Conservation (phyloP, 805 yeast genomes). For the Schwanniomyces yamadae region DNA sequence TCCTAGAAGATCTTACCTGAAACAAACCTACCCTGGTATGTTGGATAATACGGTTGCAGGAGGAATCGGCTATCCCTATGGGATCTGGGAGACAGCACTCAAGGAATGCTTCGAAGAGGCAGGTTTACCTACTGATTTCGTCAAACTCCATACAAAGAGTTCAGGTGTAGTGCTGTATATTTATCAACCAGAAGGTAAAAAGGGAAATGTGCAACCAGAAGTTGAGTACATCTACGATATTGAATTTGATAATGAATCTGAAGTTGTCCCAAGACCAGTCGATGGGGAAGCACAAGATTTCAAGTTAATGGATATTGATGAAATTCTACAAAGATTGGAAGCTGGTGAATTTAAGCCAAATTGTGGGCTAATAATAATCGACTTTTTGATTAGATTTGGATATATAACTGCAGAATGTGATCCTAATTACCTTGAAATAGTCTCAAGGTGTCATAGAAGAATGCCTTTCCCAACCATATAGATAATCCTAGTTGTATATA, state of each 20-base stretch:
- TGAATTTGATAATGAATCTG: constrained; percentile 43
- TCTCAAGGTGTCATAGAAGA: constrained; percentile 59
- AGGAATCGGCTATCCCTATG: constrained; percentile 82
- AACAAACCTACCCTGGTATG: constrained; percentile 88
- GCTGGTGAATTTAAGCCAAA: constrained; percentile 82
- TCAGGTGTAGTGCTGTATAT: constrained; percentile 74
- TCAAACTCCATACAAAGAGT: constrained; percentile 41
- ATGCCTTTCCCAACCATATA: constrained; percentile 62
- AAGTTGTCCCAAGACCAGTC: constrained; percentile 44
- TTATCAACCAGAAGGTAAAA: constrained; percentile 39
- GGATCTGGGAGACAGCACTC: constrained; percentile 69
- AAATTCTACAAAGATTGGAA: constrained; percentile 50
- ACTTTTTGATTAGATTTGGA: constrained; percentile 87
- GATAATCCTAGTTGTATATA: background rate
- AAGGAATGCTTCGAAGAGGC: constrained; percentile 94
- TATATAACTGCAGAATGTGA: constrained; percentile 63
- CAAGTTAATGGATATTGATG: constrained; percentile 56
- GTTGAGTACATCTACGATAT: constrained; percentile 80
- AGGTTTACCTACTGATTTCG: constrained; percentile 57
- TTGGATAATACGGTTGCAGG: constrained; percentile 95
- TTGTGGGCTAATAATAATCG: constrained; percentile 75
- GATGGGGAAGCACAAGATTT: constrained; percentile 72
- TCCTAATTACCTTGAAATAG: constrained; percentile 61
- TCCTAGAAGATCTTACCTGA: constrained; percentile 73
- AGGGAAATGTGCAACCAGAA: constrained; percentile 81